Evolutionary conservation across 2,329 filamentous ascomycete genomes (phyloP), one percentile per base, ranked within the genome.

Genomic region (Fusarium falciforme): DNA sequence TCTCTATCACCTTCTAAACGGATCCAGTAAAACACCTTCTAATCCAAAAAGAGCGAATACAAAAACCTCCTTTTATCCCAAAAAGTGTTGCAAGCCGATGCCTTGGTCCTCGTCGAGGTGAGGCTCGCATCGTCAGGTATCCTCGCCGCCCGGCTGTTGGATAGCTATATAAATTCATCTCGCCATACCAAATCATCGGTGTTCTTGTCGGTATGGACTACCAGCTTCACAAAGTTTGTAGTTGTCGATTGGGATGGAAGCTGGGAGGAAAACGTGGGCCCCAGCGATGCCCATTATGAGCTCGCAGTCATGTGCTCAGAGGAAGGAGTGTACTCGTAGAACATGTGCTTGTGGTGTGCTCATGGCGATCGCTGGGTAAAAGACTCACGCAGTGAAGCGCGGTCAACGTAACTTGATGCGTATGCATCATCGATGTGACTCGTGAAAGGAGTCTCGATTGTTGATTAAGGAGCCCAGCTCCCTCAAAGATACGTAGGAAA

Each of bases 221-320:
- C 72, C 72, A 57, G 60, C 47, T 66, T 22, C 29, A 35, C 27
- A 47, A 58, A 27, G 10, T 54, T 14, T 36, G 49, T 55, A 35
- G 6, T 60, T 68, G 61, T 49, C 42, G 16, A 9, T 60, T 44
- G 36, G 36, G 38, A 22, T 22, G 22, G 60, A 49, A 58, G 25
- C 72, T 72, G 64, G 69, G 72, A 61, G 52, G 35, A 57, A 36
- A 74, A 74, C 72, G 72, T 75, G 72, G 65, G 61, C 49, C 72
- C 72, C 72, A 74, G 72, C 49, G 52, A 61, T 40, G 66, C 67
- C 16, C n/a, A 25, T 36, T 11, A 59, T 14, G 33, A 59, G 36
- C 11, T 40, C 47, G 47, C 42, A 14, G 8, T 6, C 14, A 47
- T 29, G 27, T 20, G 47, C 27, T 54, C 6, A 17, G 1, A 33